Evolutionary conservation across 257 asterid genomes (phyloP), one percentile per base, ranked within the genome.

Genomic region (Gentiana straminea): DNA sequence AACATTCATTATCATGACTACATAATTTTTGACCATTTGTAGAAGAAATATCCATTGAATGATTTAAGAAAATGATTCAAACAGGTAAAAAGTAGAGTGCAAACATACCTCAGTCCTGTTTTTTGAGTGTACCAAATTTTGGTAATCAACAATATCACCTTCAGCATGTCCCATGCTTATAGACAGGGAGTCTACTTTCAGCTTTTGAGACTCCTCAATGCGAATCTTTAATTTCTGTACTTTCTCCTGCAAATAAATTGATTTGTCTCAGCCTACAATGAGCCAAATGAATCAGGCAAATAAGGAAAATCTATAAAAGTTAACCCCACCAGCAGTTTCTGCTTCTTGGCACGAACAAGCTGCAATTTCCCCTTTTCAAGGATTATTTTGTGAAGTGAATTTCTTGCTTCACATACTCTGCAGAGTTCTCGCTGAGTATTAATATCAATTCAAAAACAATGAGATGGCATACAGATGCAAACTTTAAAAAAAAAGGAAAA

Each of bases 301-400:
- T 15, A 38, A 13, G 13, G 36, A 65, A 52, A 50, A 50, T 50
- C 58, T 63, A n/a, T 34, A 71, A 64, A 37, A 68, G 57, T 66
- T 64, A 51, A 57, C 65, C 64, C 63, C 86, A 90, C 98, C 93
- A 70, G 81, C 61, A 86, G 66, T 60, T 59, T 82, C 61, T 78
- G 84, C 70, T 62, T 71, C 83, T 77, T 82, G 10, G 69, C 68
- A 73, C 60, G 68, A 76, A 74, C 73, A 84, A 84, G 81, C 70
- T 67, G 92, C 61, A 76, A 71, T 54, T 81, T 90, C 55, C 91
- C 81, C 73, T 75, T 81, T 67, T 75, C 86, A 41, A 79, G 76
- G 68, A 82, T 71, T 74, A 86, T 64, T 61, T 52, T 79, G 50
- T 74, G 79, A 74, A 90, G 52, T 73, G 81, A 52, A 61, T 72